Conservation (phyloP, 2,329 filamentous ascomycete species). For the Ceratocystis ficicola region DNA sequence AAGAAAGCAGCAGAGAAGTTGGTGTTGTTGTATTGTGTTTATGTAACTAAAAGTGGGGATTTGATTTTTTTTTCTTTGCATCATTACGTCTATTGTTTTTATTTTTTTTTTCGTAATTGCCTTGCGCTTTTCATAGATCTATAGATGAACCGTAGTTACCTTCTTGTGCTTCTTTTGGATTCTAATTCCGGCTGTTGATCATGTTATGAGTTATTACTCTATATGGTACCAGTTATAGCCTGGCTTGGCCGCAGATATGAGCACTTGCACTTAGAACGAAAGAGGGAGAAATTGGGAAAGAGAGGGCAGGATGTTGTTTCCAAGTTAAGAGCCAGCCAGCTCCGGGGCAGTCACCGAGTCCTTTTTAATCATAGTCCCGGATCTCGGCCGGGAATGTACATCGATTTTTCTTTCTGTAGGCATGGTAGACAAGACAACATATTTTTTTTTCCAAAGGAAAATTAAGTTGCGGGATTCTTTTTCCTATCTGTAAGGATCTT, state of each 20-base stretch:
- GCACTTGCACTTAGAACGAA: too few relatives aligned
- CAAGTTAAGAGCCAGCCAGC: too few relatives aligned
- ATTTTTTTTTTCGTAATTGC: neutral
- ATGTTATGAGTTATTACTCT: neutral
- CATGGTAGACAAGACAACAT: too few relatives aligned
- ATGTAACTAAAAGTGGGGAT: neutral
- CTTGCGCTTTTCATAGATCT: too few relatives aligned
- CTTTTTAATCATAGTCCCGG: too few relatives aligned
- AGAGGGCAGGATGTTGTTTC: too few relatives aligned
- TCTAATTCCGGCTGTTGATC: neutral
- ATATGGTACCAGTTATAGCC: neutral
- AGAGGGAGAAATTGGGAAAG: too few relatives aligned
- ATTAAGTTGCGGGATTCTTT: neutral
- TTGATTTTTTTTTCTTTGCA: neutral
- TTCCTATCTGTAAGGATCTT: neutral
- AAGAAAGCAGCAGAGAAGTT: neutral
- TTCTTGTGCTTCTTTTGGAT: neutral
- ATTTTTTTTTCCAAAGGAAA: too few relatives aligned
- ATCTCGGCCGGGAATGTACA: too few relatives aligned
- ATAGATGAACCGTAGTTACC: neutral
- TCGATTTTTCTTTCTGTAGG: too few relatives aligned
- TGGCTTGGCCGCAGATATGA: too few relatives aligned
- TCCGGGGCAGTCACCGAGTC: too few relatives aligned
- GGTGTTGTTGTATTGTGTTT: neutral
- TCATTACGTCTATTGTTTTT: neutral